phyloP scores from a whole-genome alignment of 768 basidiomycete species.

The Amanita jacksonii region DNA sequence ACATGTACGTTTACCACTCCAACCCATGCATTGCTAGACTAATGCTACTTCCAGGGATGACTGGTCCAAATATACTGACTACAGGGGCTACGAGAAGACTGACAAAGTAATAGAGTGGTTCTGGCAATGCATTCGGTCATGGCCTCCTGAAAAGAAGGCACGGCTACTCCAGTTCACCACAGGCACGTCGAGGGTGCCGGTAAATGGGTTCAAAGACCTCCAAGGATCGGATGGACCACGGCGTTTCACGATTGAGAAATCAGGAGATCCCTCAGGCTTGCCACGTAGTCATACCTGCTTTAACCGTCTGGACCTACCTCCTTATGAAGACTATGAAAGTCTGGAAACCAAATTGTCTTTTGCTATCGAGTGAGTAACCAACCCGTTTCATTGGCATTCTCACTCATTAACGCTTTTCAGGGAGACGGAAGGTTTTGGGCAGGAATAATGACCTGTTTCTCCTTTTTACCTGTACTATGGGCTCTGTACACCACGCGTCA shows the following conservation, averaged over 20 bases:
- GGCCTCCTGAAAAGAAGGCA: constrained; percentile 85
- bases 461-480: constrained; percentile 5
- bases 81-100: constrained; percentile 78
- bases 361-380: constrained; percentile 62
- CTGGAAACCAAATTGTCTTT: constrained; percentile 79
- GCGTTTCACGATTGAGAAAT: constrained; percentile 92
- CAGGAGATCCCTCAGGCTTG: constrained; percentile 78
- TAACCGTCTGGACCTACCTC: constrained; percentile 81
- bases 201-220: constrained; percentile 91
- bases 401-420: constrained; percentile 23
- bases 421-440: constrained; percentile 72
- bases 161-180: constrained; percentile 85
- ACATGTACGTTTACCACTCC: constrained; percentile 43
- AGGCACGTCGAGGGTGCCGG: constrained; percentile 75
- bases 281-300: constrained; percentile 94
- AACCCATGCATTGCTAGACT: neutral
- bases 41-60: constrained; percentile 47
- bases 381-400: neutral
- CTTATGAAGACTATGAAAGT: constrained; percentile 82
- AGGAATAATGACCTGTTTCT: constrained; percentile 32
- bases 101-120: constrained; percentile 93
- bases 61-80: constrained; percentile 92
- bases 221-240: constrained; percentile 91
- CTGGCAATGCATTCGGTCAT: constrained; percentile 86
- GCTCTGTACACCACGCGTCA: neutral